Percentiles rank a stretch among this genome's conserved stretches.
Conservation (phyloP, 176 grass and related monocot genomes). For the Saccharum spontaneum region DNA sequence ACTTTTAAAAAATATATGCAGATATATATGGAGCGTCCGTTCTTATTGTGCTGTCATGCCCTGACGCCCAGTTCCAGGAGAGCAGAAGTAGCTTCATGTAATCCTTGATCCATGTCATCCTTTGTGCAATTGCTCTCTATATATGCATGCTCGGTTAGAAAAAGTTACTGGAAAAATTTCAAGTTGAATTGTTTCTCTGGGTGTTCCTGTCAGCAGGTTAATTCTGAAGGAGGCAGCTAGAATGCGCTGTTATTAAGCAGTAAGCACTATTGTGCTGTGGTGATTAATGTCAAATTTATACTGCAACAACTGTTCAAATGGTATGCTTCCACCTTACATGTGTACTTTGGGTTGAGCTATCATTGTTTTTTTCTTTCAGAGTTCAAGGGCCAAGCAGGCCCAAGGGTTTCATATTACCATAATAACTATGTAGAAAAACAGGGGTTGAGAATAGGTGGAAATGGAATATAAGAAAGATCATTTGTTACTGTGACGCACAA, state of each 20-base stretch:
- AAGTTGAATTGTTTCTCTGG: neutral
- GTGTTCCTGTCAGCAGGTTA: neutral
- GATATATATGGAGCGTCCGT: too few relatives aligned
- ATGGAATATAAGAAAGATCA: neutral
- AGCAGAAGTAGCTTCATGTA: too few relatives aligned
- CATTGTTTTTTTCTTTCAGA: neutral
- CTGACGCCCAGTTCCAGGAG: too few relatives aligned
- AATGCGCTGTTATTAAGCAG: too few relatives aligned
- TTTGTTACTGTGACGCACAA: neutral
- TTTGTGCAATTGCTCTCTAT: too few relatives aligned
- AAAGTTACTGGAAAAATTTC: too few relatives aligned
- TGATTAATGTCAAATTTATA: neutral
- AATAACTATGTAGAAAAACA: neutral
- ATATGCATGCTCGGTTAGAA: too few relatives aligned
- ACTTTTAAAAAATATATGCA: too few relatives aligned
- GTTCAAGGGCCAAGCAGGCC: neutral
- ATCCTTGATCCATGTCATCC: too few relatives aligned
- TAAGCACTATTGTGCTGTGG: too few relatives aligned
- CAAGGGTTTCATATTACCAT: neutral
- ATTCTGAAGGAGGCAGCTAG: neutral
- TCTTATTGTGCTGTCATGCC: too few relatives aligned
- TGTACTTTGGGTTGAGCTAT: neutral
- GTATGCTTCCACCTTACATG: neutral
- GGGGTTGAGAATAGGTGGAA: neutral
- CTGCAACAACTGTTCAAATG: neutral